These are phyloP conservation scores for Jackrogersella minutella DNA, from an alignment of 495 filamentous ascomycete genomes.

Conservation along the genomic window DNA sequence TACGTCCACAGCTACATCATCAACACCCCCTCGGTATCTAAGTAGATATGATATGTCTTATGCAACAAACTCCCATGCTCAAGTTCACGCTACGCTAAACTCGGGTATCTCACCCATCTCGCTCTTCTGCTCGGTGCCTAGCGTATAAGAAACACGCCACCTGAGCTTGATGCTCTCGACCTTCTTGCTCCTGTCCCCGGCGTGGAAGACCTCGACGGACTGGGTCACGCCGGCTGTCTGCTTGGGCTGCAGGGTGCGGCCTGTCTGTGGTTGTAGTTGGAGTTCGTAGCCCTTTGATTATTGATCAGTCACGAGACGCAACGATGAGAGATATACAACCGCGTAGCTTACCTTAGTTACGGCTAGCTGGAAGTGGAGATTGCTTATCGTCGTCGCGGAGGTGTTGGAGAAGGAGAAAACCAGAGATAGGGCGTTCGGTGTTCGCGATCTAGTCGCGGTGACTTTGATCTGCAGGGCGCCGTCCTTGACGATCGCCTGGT, in stretches of 20 bases:
- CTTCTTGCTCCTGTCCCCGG: conserved; percentile 71
- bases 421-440: conserved; percentile 67
- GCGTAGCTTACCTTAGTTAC: conserved; percentile 90
- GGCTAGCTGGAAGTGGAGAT: conserved; percentile 89
- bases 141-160: conserved; percentile 83
- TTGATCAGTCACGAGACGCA: too few relatives aligned
- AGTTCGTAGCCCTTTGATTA: conserved; percentile 74
- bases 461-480: conserved; percentile 62
- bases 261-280: conserved; percentile 82
- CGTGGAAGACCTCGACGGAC: conserved; percentile 72
- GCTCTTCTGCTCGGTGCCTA: conserved; percentile 65
- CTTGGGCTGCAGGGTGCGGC: conserved; percentile 73
- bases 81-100: conserved; percentile 74
- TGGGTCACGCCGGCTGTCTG: conserved; percentile 84
- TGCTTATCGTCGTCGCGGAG: conserved; percentile 71
- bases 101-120: conserved; percentile 92
- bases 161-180: conserved; percentile 83
- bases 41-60: neutral
- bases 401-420: conserved; percentile 81
- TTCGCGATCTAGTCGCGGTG: conserved; percentile 52
- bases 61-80: neutral
- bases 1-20: neutral
- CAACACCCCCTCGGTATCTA: neutral
- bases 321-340: too few relatives aligned
- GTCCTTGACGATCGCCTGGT: conserved; percentile 58